phyloP scores from a whole-genome alignment of 495 filamentous ascomycete species.

The Penicillium longicatenatum region DNA sequence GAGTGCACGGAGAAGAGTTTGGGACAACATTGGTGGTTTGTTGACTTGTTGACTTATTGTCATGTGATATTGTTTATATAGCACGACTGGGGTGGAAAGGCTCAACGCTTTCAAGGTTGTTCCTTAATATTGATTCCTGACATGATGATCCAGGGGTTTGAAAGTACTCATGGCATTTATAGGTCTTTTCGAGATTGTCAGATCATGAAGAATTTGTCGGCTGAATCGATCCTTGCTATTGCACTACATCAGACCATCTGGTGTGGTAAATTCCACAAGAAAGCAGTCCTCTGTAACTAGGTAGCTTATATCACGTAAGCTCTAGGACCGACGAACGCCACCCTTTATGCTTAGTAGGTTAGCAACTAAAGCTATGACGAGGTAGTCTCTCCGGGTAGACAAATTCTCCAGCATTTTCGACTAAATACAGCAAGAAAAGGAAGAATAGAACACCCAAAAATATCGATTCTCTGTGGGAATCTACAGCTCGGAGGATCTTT shows the following conservation, averaged over 20 bases:
- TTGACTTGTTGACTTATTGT: background rate
- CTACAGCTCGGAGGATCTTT: background rate
- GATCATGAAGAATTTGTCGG: background rate
- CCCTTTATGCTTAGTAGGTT: background rate
- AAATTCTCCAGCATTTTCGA: too few species aligned
- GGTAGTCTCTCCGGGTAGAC: too few species aligned
- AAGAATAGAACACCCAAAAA: too few species aligned
- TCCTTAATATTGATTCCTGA: too few species aligned
- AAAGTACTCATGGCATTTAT: background rate
- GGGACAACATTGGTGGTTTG: background rate
- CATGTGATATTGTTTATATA: background rate
- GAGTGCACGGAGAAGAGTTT: conserved; percentile 2
- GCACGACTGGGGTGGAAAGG: background rate
- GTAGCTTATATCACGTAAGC: background rate
- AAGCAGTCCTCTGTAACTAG: background rate
- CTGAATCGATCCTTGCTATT: background rate
- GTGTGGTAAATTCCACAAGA: background rate
- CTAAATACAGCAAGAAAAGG: too few species aligned
- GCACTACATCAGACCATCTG: background rate
- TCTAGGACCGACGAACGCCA: background rate
- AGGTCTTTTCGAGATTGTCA: background rate
- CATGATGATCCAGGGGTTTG: background rate
- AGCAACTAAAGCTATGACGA: background rate
- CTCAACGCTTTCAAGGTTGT: too few species aligned
- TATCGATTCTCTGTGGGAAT: too few species aligned